A percentile compares a stretch with the other conserved stretches of the same genome.
These are phyloP conservation scores for Uncinocarpus reesii DNA, from an alignment of 2,329 filamentous ascomycete genomes.

Conservation along the genomic window DNA sequence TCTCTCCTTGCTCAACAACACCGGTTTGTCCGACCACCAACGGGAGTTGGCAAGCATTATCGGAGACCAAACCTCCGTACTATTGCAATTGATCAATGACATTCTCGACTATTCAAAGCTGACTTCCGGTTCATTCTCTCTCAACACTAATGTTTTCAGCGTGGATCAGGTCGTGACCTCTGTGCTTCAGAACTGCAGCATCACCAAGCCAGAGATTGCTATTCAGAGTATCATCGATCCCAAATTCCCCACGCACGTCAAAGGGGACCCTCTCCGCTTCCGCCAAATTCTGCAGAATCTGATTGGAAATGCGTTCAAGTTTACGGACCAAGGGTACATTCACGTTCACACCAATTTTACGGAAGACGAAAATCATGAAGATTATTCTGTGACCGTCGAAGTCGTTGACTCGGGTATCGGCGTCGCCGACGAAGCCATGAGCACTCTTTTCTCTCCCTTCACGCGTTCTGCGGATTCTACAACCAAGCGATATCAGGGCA, in stretches of 20 bases:
- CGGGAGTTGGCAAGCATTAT: conserved; percentile 49
- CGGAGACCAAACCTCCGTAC: conserved; percentile 48
- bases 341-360: conserved; percentile 36
- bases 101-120: conserved; percentile 59
- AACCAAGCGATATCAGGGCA: conserved; percentile 47
- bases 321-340: conserved; percentile 48
- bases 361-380: conserved; percentile 32
- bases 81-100: conserved; percentile 54
- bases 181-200: conserved; percentile 43
- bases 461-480: conserved; percentile 46
- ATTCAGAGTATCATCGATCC: conserved; percentile 39
- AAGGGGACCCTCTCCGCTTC: conserved; percentile 51
- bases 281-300: conserved; percentile 55
- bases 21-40: conserved; percentile 44
- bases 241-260: conserved; percentile 41
- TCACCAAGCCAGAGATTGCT: conserved; percentile 38
- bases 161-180: conserved; percentile 38
- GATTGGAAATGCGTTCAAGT: conserved; percentile 52
- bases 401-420: conserved; percentile 49
- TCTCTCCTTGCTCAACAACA: conserved; percentile 48
- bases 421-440: conserved; percentile 37
- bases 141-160: conserved; percentile 45
- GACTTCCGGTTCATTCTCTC: conserved; percentile 49
- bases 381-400: conserved; percentile 40
- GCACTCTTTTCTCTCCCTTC: conserved; percentile 47